These are phyloP conservation scores for Aciculosporium take DNA, from an alignment of 2,329 filamentous ascomycete genomes.

Conservation along the genomic window DNA sequence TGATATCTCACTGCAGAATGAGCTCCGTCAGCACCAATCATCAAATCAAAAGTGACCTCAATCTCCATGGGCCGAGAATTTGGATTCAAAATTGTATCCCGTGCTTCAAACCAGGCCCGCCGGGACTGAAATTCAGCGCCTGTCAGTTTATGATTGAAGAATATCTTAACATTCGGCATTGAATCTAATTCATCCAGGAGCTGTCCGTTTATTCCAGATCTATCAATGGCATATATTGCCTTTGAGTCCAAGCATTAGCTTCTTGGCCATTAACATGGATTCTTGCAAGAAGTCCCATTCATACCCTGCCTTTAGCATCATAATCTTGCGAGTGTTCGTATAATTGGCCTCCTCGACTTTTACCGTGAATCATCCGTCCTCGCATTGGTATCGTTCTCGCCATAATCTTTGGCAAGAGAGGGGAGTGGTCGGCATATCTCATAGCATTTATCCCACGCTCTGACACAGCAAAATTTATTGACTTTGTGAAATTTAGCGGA, in stretches of 20 bases:
- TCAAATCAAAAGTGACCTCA: constrained; percentile 75
- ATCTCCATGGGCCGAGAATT: constrained; percentile 50
- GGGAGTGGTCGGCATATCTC: constrained; percentile 49
- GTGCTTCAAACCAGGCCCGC: constrained; percentile 75
- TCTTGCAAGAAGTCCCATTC: constrained; percentile 12
- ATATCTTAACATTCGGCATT: constrained; percentile 78
- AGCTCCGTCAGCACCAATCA: constrained; percentile 90
- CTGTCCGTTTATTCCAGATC: constrained; percentile 66
- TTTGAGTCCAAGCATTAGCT: constrained; percentile 20
- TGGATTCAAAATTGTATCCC: constrained; percentile 19
- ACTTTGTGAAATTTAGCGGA: constrained; percentile 90
- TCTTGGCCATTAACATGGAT: not conserved
- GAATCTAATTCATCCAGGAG: constrained; percentile 72
- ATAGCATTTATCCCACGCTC: constrained; percentile 88
- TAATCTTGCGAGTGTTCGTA: constrained; percentile 81
- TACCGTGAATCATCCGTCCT: constrained; percentile 89
- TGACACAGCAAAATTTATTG: constrained; percentile 93
- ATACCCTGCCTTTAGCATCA: constrained; percentile 72
- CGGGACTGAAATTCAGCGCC: constrained; percentile 70
- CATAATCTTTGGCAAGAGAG: constrained; percentile 61
- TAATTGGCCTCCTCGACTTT: constrained; percentile 46
- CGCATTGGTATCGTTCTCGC: constrained; percentile 78
- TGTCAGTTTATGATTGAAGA: constrained; percentile 87
- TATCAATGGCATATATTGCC: constrained; percentile 77
- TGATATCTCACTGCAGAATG: constrained; percentile 86